Conservation (phyloP, 352 stramenopile species). For the Phytophthora lateralis region DNA sequence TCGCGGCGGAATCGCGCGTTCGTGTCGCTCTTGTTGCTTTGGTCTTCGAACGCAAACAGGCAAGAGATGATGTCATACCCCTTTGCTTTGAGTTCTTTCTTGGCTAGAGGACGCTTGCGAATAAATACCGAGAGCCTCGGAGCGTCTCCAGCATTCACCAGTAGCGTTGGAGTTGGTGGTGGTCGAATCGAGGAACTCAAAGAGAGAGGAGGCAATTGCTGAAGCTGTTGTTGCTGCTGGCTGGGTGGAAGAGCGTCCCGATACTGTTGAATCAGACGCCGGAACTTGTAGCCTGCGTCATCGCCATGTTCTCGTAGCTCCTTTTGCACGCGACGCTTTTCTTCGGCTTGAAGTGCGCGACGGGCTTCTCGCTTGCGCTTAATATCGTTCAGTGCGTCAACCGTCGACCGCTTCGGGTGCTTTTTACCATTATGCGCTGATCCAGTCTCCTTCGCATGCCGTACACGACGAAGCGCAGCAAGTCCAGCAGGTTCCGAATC, state of each 20-base stretch:
- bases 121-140: constrained; percentile 66
- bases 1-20: constrained; percentile 36
- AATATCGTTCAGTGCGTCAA: constrained; percentile 68
- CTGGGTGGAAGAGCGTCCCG: constrained; percentile 43
- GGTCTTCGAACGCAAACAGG: constrained; percentile 31
- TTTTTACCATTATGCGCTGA: constrained; percentile 30
- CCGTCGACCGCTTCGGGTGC: constrained; percentile 47
- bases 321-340: constrained; percentile 70
- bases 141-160: constrained; percentile 16
- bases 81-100: constrained; percentile 71
- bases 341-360: constrained; percentile 54
- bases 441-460: constrained; percentile 16
- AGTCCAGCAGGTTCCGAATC: constrained; percentile 12
- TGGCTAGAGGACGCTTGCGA: constrained; percentile 68
- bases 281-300: constrained; percentile 79
- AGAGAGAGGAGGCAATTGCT: constrained; percentile 29
- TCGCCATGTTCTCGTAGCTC: constrained; percentile 74
- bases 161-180: constrained; percentile 20
- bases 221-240: constrained; percentile 31
- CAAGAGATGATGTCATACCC: constrained; percentile 72
- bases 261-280: constrained; percentile 65
- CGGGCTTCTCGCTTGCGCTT: constrained; percentile 72
- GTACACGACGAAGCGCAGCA: constrained; percentile 2
- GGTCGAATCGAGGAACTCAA: constrained; percentile 23
- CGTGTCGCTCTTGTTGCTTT: not conserved